Evolutionary conservation across 1,139 yeast species (phyloP).

Genomic region (Debaryomycetaceae sp.): DNA sequence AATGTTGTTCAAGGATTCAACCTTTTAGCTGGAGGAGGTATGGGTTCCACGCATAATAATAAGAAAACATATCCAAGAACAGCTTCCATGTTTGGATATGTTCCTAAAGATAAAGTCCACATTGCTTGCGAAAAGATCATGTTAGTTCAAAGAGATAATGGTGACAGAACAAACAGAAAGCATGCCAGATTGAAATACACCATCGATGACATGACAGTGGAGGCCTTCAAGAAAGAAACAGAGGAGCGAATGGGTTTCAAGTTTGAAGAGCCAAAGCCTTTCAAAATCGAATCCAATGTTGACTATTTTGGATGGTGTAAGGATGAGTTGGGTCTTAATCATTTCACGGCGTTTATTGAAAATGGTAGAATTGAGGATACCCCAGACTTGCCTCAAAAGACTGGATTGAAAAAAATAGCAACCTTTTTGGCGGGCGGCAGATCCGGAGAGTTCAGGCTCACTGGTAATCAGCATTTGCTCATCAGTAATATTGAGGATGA

Average conservation of each 20-base stretch:
- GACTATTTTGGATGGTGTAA: conserved; percentile 94
- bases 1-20: conserved; percentile 73
- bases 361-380: conserved; percentile 97
- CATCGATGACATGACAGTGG: conserved; percentile 87
- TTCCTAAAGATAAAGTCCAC: conserved; percentile 62
- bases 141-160: conserved; percentile 92
- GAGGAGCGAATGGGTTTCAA: conserved; percentile 79
- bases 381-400: conserved; percentile 82
- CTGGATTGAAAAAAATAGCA: conserved; percentile 81
- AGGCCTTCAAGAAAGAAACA: conserved; percentile 70
- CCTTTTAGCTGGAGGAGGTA: conserved; percentile 95
- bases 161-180: conserved; percentile 95
- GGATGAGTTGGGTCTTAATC: conserved; percentile 84
- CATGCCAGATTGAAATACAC: conserved; percentile 98
- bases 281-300: conserved; percentile 78
- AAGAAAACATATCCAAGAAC: conserved; percentile 95
- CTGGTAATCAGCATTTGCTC: conserved; percentile 93
- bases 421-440: conserved; percentile 49
- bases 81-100: conserved; percentile 82
- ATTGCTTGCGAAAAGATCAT: conserved; percentile 86
- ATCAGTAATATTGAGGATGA: conserved; percentile 70
- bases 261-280: conserved; percentile 68
- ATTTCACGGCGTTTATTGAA: conserved; percentile 91
- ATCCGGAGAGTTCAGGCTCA: conserved; percentile 84
- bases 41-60: conserved; percentile 98